Conservation (phyloP, 2,329 filamentous ascomycete species). For the Arthrobotrys sphaeroides region DNA sequence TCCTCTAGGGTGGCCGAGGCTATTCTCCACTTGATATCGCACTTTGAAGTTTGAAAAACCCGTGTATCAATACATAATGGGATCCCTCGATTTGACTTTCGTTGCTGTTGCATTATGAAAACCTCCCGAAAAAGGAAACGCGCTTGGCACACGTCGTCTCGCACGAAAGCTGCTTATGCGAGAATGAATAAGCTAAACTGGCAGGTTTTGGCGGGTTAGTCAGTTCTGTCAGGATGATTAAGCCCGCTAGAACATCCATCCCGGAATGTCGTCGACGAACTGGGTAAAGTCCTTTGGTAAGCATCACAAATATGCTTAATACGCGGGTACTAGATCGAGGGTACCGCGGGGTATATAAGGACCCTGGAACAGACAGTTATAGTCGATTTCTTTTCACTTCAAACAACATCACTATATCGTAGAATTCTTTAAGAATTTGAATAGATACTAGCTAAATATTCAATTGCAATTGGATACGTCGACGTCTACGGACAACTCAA, state of each 20-base stretch:
- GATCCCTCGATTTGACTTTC: too few species aligned
- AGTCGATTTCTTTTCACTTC: slow-evolving; percentile 21
- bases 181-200: slow-evolving; percentile 42
- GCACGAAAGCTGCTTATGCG: slow-evolving; percentile 29
- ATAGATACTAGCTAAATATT: not conserved
- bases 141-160: slow-evolving; percentile 3
- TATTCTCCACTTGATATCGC: too few species aligned
- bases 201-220: slow-evolving; percentile 28
- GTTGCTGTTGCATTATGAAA: too few species aligned
- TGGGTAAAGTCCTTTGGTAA: slow-evolving; percentile 40
- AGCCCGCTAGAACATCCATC: not conserved
- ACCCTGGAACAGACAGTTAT: not conserved
- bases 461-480: slow-evolving; percentile 10
- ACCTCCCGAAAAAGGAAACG: too few species aligned
- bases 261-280: slow-evolving; percentile 24
- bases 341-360: slow-evolving; percentile 48
- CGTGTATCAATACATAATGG: too few species aligned
- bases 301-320: slow-evolving; percentile 33
- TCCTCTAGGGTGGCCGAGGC: too few species aligned
- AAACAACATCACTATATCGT: slow-evolving; percentile 20
- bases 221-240: slow-evolving; percentile 49
- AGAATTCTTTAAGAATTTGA: too few species aligned
- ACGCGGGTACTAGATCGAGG: slow-evolving; percentile 2
- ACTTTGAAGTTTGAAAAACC: too few species aligned
- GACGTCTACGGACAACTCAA: not conserved